A percentile compares a stretch with the other conserved stretches of the same genome.
These are phyloP conservation scores for Mycena galopus DNA, from an alignment of 768 basidiomycete genomes.

Conservation along the genomic window DNA sequence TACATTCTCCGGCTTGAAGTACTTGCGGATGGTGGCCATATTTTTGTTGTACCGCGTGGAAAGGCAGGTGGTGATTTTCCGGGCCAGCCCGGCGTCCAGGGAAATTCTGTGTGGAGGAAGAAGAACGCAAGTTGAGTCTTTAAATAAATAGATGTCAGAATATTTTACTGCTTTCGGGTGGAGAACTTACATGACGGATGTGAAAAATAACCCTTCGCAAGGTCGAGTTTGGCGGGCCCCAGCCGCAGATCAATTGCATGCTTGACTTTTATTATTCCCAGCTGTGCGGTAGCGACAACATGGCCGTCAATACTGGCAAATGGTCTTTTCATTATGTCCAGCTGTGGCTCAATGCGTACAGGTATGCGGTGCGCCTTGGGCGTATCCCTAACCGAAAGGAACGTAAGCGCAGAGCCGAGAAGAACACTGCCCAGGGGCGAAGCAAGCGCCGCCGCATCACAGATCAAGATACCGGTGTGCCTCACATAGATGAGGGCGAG, in stretches of 20 bases:
- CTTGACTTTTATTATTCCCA: neutral
- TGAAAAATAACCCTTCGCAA: neutral
- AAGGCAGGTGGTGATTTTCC: neutral
- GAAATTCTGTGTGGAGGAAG: neutral
- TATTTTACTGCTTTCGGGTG: no score
- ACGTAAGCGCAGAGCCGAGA: no score
- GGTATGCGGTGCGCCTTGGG: no score
- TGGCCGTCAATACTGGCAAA: neutral
- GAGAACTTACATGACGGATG: neutral
- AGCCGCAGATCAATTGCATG: neutral
- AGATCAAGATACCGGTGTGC: no score
- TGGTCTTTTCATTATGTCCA: no score
- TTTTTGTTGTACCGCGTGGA: neutral
- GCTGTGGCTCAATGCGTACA: no score
- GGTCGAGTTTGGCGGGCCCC: neutral
- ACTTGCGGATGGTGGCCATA: neutral
- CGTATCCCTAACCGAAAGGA: no score
- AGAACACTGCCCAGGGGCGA: no score
- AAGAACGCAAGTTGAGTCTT: neutral
- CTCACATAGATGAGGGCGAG: no score
- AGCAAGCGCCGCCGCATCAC: no score
- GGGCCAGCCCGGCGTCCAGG: neutral
- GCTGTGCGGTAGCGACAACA: neutral
- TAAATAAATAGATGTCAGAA: neutral
- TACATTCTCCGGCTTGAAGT: conserved; percentile 6